Base-by-base conservation (phyloP, 164 flowering plant species). In the Magnolia kwangsiensis region DNA sequence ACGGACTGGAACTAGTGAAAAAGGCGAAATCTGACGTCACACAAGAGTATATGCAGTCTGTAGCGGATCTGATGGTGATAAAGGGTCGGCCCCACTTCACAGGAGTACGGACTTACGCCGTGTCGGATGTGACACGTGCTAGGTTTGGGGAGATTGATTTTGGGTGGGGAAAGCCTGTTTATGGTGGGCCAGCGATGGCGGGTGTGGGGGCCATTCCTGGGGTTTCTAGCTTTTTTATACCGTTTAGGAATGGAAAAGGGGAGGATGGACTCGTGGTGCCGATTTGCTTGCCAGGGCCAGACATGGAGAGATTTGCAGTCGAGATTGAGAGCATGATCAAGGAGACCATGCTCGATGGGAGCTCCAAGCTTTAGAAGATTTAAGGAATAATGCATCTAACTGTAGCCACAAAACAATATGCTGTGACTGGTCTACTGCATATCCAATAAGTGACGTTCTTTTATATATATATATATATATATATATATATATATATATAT, bases 161-260 rank as follows among this genome's bases (percentile, higher is more conserved):
- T 31, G 92, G 95, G 64, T 89, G 92, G 92, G 95, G 92, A 0
- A 83, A 77, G 37, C 69, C 90, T 0, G 83, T 63, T 0, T 89
- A 83, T 72, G 89, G 86, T 10, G 95, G 91, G 7, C 79, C 84
- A 0, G 88, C 88, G 16, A 87, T 83, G 66, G 86, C 83, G 1
- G 85, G 82, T 0, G 87, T 76, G 0, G 89, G 88, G 61, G 85
- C 82, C 51, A 72, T 86, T 3, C 85, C 85, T 3, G 87, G 89
- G 8, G 78, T 81, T 13, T 85, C 81, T 0, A 84, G 89, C 71
- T 87, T 83, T 58, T 85, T 75, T 59, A 78, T 83, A 13, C 80
- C 84, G 0, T 82, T 69, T 18, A 84, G 8, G 58, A 86, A 83
- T 63, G 90, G 90, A 10, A 81, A 16, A 11, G 61, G 18, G 13